Evolutionary conservation across 257 asterid genomes (phyloP), one percentile per base, ranked within the genome.

Genomic region (Ajuga chamaepitys): DNA sequence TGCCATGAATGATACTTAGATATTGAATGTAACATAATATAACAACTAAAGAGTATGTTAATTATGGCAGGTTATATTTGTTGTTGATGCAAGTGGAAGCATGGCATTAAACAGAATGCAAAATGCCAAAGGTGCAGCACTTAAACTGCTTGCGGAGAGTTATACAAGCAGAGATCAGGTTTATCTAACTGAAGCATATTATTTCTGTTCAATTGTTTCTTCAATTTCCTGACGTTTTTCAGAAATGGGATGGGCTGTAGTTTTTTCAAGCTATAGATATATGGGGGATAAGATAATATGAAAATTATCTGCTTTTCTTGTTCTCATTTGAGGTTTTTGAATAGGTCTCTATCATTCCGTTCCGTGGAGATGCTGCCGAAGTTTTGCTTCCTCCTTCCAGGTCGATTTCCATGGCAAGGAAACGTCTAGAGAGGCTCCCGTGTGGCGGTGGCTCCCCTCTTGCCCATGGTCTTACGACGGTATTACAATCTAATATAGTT

Each of bases 111-210:
- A 93, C 80, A 88, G 99, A 77, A 93, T 93, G 99, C 99, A 93
- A 80, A 93, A 89, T 78, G 99, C 97, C 52, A 93, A 93, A 81
- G 99, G 99, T 20, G 99, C 99, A 57, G 97, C 99, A 17, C 96
- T 93, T 37, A 93, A 93, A 62, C 75, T 93, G 70, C 94, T 93
- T 55, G 96, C 99, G 20, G 99, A 93, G 78, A 93, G 99, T 77
- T 93, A 93, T 76, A 93, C 97, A 9, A 93, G 99, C 83, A 86
- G 99, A 83, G 99, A 93, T 83, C 99, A 93, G 99, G 99, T 92
- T 63, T 71, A 59, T 62, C 58, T 44, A 30, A 61, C 17, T 67
- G 41, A 51, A 28, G 71, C 54, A 18, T 9, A 34, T 17, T 67
- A 46, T 35, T 35, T 56, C 48, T 28, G 4, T 22, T 57, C 54